Evolutionary conservation across 2,329 filamentous ascomycete genomes (phyloP).

Genomic region (Biscogniauxia marginata): DNA sequence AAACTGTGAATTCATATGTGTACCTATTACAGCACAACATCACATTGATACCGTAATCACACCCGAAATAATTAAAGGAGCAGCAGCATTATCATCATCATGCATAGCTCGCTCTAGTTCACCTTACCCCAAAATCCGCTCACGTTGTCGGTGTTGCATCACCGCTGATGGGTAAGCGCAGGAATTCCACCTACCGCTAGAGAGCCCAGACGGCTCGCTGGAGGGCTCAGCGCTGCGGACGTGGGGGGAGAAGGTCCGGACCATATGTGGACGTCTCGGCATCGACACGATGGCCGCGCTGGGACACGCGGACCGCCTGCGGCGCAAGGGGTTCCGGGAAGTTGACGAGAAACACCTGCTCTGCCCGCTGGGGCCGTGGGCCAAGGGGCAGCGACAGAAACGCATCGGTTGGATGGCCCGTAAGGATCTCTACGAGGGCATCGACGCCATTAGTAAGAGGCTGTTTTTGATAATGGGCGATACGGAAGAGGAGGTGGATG

Average conservation of each 20-base stretch:
- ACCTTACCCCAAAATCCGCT: neutral
- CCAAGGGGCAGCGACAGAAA: conserved; percentile 21
- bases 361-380: conserved; percentile 20
- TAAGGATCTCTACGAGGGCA: conserved; percentile 22
- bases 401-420: conserved; percentile 22
- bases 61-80: no score
- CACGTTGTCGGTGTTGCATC: no score
- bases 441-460: conserved; percentile 23
- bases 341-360: conserved; percentile 19
- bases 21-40: no score
- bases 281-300: conserved; percentile 13
- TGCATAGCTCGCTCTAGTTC: no score
- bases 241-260: conserved; percentile 16
- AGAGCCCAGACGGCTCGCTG: conserved; percentile 13
- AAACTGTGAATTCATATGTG: no score
- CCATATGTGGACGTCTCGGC: conserved; percentile 14
- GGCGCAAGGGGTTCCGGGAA: conserved; percentile 17
- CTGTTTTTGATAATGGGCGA: conserved; percentile 31
- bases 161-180: no score
- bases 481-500: conserved; percentile 12
- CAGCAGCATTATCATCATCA: no score
- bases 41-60: no score
- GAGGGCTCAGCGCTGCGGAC: conserved; percentile 10
- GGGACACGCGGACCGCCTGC: conserved; percentile 17
- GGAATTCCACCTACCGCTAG: conserved; percentile 19